Evolutionary conservation across 2,329 filamentous ascomycete species (phyloP).

Genomic region (Massarina eburnea): DNA sequence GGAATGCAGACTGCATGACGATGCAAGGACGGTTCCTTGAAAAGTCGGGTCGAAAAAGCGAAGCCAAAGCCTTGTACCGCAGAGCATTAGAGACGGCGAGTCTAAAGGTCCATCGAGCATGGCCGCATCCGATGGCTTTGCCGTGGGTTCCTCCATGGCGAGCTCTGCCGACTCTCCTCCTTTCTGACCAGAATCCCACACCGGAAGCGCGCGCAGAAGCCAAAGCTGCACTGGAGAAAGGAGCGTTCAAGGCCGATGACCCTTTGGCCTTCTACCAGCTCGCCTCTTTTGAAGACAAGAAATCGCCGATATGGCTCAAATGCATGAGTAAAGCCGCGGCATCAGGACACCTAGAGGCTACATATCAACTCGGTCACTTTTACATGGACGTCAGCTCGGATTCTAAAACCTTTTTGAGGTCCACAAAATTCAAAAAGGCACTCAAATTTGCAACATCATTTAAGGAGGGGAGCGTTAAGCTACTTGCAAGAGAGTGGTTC

Average conservation of each 20-base stretch:
- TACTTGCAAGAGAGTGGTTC: conserved; percentile 35
- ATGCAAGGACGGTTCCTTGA: conserved; percentile 35
- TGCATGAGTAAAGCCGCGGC: conserved; percentile 50
- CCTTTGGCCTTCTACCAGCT: conserved; percentile 46
- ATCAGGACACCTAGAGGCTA: conserved; percentile 42
- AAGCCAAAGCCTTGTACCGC: conserved; percentile 25
- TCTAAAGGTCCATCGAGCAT: conserved; percentile 14
- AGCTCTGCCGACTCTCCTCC: conserved; percentile 28
- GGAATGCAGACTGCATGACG: conserved; percentile 28
- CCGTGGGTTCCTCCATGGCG: conserved; percentile 36
- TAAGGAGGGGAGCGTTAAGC: conserved; percentile 14
- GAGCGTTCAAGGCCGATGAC: conserved; percentile 45
- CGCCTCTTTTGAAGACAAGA: conserved; percentile 26
- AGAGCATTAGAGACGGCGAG: conserved; percentile 21
- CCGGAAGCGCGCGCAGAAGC: conserved; percentile 20
- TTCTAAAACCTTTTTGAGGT: conserved; percentile 10
- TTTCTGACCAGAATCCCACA: conserved; percentile 14
- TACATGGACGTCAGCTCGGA: conserved; percentile 40
- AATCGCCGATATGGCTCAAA: conserved; percentile 44
- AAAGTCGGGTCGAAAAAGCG: conserved; percentile 20
- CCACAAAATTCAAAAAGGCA: conserved; percentile 14
- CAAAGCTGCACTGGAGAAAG: conserved; percentile 36
- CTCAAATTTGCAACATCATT: conserved; percentile 28
- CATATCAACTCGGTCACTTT: conserved; percentile 42
- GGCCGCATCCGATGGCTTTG: conserved; percentile 25